Conservation (phyloP, 2,329 filamentous ascomycete genomes). For the Myrmaecium sp. region DNA sequence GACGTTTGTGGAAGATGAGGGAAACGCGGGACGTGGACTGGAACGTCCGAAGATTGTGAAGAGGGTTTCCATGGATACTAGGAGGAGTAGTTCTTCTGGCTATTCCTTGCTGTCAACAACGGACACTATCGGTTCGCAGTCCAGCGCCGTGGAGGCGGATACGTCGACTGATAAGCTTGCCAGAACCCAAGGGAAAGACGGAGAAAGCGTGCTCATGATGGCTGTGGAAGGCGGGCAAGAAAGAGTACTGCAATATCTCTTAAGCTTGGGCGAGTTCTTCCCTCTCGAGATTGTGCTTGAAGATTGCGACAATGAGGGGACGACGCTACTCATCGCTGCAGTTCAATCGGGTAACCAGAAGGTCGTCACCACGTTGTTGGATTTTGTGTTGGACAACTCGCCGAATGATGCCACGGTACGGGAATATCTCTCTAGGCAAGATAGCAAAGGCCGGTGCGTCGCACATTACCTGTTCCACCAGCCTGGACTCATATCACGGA, state of each 20-base stretch:
- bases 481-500: constrained; percentile 57
- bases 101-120: constrained; percentile 69
- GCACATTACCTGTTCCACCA: constrained; percentile 96
- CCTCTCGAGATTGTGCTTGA: constrained; percentile 53
- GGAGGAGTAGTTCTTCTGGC: constrained; percentile 71
- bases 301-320: constrained; percentile 79
- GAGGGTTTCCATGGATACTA: constrained; percentile 70
- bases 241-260: constrained; percentile 59
- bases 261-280: constrained; percentile 63
- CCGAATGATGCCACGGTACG: constrained; percentile 39
- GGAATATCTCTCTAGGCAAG: constrained; percentile 58
- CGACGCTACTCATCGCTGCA: constrained; percentile 75
- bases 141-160: constrained; percentile 65
- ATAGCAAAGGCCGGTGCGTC: constrained; percentile 71
- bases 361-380: constrained; percentile 58
- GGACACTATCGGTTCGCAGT: constrained; percentile 57
- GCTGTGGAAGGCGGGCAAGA: constrained; percentile 43
- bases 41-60: constrained; percentile 47
- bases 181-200: constrained; percentile 50
- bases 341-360: constrained; percentile 67
- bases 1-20: constrained; percentile 13
- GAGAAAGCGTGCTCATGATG: constrained; percentile 61
- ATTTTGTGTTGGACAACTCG: constrained; percentile 44
- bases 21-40: too few species aligned
- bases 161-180: constrained; percentile 65